Evolutionary conservation across 306 rosid genomes (phyloP).

Genomic region (Malus sylvestris): DNA sequence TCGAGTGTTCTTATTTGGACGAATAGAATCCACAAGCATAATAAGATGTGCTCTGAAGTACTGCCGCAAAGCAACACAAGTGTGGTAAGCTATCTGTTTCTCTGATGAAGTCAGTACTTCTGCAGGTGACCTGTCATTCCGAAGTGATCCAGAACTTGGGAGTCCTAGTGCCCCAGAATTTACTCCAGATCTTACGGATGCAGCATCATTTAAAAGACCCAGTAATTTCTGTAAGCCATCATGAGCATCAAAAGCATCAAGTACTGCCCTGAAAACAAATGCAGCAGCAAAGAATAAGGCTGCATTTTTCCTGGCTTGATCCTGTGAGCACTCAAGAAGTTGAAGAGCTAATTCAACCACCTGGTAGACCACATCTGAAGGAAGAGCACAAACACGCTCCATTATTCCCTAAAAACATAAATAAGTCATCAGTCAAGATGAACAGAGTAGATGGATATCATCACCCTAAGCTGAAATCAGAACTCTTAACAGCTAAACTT

Average conservation of each 20-base stretch:
- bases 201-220: conserved; percentile 79
- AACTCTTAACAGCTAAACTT: not conserved
- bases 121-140: conserved; percentile 78
- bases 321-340: conserved; percentile 84
- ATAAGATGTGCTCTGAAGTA: conserved; percentile 95
- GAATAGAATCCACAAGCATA: conserved; percentile 78
- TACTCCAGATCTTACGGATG: conserved; percentile 81
- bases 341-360: conserved; percentile 88
- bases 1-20: conserved; percentile 85
- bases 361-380: conserved; percentile 64
- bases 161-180: conserved; percentile 72
- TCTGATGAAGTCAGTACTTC: conserved; percentile 91
- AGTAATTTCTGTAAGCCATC: conserved; percentile 82
- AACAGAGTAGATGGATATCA: not conserved
- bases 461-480: not conserved
- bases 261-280: conserved; percentile 93
- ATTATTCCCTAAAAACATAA: conserved; percentile 61
- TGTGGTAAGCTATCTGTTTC: conserved; percentile 93
- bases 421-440: not conserved
- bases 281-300: conserved; percentile 88
- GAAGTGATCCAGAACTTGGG: conserved; percentile 57
- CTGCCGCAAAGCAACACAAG: conserved; percentile 87
- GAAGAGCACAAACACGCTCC: conserved; percentile 99
- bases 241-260: conserved; percentile 92
- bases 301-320: conserved; percentile 88